Conservation (phyloP, 768 basidiomycete genomes). For the Pleurotus cornucopiae region DNA sequence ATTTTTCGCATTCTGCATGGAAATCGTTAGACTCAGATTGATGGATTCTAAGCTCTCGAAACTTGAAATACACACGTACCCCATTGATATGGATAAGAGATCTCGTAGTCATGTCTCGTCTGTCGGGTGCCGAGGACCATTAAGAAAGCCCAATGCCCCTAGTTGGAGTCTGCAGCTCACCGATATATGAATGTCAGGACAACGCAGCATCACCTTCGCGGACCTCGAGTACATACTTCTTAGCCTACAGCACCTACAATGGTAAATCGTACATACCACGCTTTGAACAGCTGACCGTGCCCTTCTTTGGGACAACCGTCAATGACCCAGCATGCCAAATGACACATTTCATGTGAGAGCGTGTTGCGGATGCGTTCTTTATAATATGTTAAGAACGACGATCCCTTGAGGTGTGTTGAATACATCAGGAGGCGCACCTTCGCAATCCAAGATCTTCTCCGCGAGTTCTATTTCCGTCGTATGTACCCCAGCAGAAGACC, state of each 20-base stretch:
- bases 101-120: conserved; percentile 75
- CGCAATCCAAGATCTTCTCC: conserved; percentile 72
- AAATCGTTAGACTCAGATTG: background rate
- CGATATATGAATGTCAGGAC: conserved; percentile 69
- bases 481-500: conserved; percentile 54
- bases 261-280: conserved; percentile 44
- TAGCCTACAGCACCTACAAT: background rate
- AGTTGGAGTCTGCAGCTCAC: conserved; percentile 26
- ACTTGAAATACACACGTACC: conserved; percentile 36
- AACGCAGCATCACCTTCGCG: conserved; percentile 58
- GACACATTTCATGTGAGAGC: conserved; percentile 90
- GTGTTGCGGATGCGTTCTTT: conserved; percentile 79
- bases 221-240: conserved; percentile 44
- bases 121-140: conserved; percentile 17
- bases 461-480: conserved; percentile 73
- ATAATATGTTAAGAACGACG: background rate
- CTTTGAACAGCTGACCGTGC: conserved; percentile 70
- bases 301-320: conserved; percentile 63
- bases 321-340: conserved; percentile 84
- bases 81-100: conserved; percentile 71
- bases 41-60: background rate
- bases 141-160: too few relatives aligned
- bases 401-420: too few relatives aligned
- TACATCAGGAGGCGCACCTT: conserved; percentile 40
- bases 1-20: conserved; percentile 54